These are phyloP conservation scores for Phytopythium kandeliae DNA, from an alignment of 352 stramenopile genomes.

Conservation along the genomic window DNA sequence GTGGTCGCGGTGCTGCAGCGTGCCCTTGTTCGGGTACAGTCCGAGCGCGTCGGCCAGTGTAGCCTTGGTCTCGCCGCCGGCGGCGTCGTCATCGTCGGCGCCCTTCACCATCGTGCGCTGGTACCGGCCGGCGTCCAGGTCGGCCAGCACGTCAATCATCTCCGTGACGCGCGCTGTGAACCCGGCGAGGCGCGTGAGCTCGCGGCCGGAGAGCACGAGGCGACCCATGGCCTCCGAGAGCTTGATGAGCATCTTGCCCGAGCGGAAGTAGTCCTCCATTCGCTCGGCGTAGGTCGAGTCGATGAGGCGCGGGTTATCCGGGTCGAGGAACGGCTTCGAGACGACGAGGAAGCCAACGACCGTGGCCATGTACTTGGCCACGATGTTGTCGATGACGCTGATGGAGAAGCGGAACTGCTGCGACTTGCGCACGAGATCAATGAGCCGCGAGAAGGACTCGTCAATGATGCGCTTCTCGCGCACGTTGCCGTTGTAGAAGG, in stretches of 20 bases:
- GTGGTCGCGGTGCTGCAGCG: slow-evolving; percentile 47
- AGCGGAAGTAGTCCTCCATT: slow-evolving; percentile 85
- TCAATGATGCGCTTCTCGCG: slow-evolving; percentile 77
- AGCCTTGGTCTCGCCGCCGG: slow-evolving; percentile 11
- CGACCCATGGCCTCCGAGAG: slow-evolving; percentile 79
- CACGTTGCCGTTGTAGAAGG: slow-evolving; percentile 89
- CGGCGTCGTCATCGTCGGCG: slow-evolving; percentile 24
- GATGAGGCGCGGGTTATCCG: slow-evolving; percentile 41
- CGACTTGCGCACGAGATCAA: slow-evolving; percentile 59
- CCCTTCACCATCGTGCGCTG: slow-evolving; percentile 70
- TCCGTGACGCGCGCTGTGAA: slow-evolving; percentile 75
- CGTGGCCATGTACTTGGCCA: slow-evolving; percentile 86
- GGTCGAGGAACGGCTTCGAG: slow-evolving; percentile 68
- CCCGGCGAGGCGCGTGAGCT: slow-evolving; percentile 76
- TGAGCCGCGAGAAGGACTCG: slow-evolving; percentile 56
- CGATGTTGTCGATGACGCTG: slow-evolving; percentile 78
- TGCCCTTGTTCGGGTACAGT: slow-evolving; percentile 56
- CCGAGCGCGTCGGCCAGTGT: slow-evolving; percentile 43
- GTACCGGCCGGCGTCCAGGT: slow-evolving; percentile 62
- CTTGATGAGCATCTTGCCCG: slow-evolving; percentile 84
- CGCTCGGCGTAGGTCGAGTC: slow-evolving; percentile 64
- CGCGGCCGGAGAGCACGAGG: slow-evolving; percentile 78
- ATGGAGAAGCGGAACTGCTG: slow-evolving; percentile 85
- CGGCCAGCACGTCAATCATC: slow-evolving; percentile 71
- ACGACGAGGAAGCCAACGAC: slow-evolving; percentile 78